Base-by-base conservation (phyloP, 179 eudicot species). In the Kewa caespitosa region DNA sequence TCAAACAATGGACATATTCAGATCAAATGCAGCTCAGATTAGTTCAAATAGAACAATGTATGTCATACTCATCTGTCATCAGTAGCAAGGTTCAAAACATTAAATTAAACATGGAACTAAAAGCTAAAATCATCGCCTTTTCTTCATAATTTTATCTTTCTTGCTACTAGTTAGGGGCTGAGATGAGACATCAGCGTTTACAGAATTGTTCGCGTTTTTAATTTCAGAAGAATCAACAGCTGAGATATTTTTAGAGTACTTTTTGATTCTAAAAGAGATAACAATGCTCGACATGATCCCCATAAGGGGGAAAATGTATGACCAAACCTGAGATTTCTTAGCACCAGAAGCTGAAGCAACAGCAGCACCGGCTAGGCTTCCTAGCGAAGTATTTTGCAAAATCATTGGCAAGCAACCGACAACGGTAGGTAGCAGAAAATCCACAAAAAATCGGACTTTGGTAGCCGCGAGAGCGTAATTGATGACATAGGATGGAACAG, bases 331-430 rank as follows among this genome's bases (percentile, higher is more conserved):
- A 25, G 94, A 90, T 76, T 85, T 90, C 79, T 84, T 76, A 59
- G 90, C 82, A 34, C 93, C 95, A 55, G 93, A 80, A 30, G 89
- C 91, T 13, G 96, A 85, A 75, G 92, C 84, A 57, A 87, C 93
- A 61, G 95, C 98, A 73, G 97, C 98, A 73, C 90, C 88, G 76
- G 98, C 97, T 41, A 93, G 98, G 82, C 94, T 93, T 75, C 97
- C 98, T n/a, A 93, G 83, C 22, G 97, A 90, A 32, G 98, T 91
- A 76, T 93, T 93, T 82, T 93, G 98, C 80, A 93, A 74, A 78
- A 93, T 93, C 98, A 93, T 93, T n/a, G 98, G 98, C 82, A 93
- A 63, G 85, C 98, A 89, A 69, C 97, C 98, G 50, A 91, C 72
- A 23, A 89, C 82, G 37, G 98, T 90, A 15, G 97, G 97, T 50